Evolutionary conservation across 169 alveolate species (phyloP).

Genomic region (Cryptosporidium ubiquitum): DNA sequence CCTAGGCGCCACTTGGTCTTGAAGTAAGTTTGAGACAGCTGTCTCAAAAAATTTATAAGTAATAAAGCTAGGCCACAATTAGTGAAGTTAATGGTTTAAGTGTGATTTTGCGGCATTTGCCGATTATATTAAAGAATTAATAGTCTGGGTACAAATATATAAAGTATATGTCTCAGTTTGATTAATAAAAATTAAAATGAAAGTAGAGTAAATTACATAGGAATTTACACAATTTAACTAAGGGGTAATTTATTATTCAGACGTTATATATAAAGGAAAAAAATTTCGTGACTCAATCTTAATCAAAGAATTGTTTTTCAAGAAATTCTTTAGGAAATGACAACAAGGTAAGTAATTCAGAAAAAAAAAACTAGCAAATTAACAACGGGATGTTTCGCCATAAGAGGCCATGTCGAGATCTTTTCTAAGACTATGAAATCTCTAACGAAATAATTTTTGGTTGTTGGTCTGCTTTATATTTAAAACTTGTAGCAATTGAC

Average conservation of each 20-base stretch:
- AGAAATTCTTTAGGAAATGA: conserved; percentile 42
- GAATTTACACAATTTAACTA: neutral
- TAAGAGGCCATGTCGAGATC: neutral
- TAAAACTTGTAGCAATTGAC: neutral
- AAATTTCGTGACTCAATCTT: neutral
- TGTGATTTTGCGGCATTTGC: neutral
- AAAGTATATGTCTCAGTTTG: conserved; percentile 10
- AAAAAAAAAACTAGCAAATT: neutral
- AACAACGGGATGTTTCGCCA: neutral
- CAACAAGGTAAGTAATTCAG: conserved; percentile 48
- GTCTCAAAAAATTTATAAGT: neutral
- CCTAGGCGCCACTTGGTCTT: neutral
- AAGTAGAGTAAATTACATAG: neutral
- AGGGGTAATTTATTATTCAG: neutral
- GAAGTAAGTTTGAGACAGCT: conserved; percentile 21
- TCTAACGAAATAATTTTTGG: neutral
- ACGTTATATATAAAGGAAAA: neutral
- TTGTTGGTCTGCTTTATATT: neutral
- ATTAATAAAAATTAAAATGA: neutral
- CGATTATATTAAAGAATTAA: neutral
- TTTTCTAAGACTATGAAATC: neutral
- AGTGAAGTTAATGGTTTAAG: neutral
- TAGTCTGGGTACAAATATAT: neutral
- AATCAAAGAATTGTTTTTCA: conserved; percentile 2
- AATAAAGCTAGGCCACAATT: neutral